Evolutionary conservation across 495 filamentous ascomycete species (phyloP).

Genomic region (Hypomontagnella submonticulosa): DNA sequence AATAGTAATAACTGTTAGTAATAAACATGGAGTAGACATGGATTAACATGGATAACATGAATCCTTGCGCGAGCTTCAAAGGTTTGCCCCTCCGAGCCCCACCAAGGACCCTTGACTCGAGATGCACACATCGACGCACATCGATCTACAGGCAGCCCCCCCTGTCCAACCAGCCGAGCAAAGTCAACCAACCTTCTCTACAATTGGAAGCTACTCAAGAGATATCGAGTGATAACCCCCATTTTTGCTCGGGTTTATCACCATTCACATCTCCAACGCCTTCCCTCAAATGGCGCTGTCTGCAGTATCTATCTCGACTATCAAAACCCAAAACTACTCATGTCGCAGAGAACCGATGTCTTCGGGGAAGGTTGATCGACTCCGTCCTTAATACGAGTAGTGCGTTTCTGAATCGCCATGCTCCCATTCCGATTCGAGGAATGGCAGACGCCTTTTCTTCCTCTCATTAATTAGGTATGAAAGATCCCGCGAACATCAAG

Average conservation of each 20-base stretch:
- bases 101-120: conserved; percentile 33
- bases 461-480: too few relatives aligned
- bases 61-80: not conserved
- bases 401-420: too few relatives aligned
- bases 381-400: too few relatives aligned
- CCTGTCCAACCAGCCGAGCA: not conserved
- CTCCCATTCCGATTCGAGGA: too few relatives aligned
- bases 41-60: conserved; percentile 1
- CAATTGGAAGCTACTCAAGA: conserved; percentile 42
- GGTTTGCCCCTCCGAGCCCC: conserved; percentile 7
- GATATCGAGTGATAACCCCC: conserved; percentile 35
- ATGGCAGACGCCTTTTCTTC: too few relatives aligned
- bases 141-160: conserved; percentile 36
- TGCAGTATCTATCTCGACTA: too few relatives aligned
- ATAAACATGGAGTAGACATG: conserved; percentile 1
- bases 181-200: conserved; percentile 8
- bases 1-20: conserved; percentile 38
- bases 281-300: too few relatives aligned
- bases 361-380: too few relatives aligned
- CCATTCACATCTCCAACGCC: too few relatives aligned
- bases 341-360: too few relatives aligned
- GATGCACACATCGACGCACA: conserved; percentile 40
- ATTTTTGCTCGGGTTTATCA: conserved; percentile 14
- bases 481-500: conserved; percentile 1
- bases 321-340: too few relatives aligned